phyloP scores from a whole-genome alignment of 78 protist genomes.

The Dictyostelium firmibasis region DNA sequence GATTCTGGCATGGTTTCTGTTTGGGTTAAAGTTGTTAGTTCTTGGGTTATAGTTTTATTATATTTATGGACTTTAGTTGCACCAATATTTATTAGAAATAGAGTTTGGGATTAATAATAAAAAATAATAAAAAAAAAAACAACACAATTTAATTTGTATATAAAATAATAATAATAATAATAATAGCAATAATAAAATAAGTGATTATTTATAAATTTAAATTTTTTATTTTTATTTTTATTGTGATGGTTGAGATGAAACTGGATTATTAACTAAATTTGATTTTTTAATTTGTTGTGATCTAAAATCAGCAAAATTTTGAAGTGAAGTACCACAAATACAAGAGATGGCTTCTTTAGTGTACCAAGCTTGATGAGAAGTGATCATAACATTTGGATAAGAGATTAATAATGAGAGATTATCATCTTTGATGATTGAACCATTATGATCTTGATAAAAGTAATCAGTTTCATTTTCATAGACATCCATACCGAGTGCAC shows the following conservation, averaged over 20 bases:
- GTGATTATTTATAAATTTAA: no score
- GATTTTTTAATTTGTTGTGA: not conserved
- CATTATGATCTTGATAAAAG: slow-evolving; percentile 87
- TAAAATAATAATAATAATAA: no score
- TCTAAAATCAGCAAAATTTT: slow-evolving; percentile 3
- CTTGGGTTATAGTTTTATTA: slow-evolving; percentile 60
- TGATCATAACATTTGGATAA: slow-evolving; percentile 81
- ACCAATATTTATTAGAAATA: slow-evolving; percentile 65
- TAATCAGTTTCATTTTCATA: slow-evolving; percentile 86
- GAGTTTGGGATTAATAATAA: slow-evolving; percentile 53
- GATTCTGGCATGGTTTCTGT: slow-evolving; percentile 78
- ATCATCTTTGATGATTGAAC: slow-evolving; percentile 75
- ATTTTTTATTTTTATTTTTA: not conserved
- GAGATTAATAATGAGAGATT: slow-evolving; percentile 69
- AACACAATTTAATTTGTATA: no score
- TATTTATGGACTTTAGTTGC: slow-evolving; percentile 86
- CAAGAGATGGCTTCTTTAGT: slow-evolving; percentile 86
- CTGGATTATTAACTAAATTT: slow-evolving; percentile 3
- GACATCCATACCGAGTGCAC: slow-evolving; percentile 91
- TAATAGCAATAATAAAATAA: not conserved
- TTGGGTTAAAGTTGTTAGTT: slow-evolving; percentile 84
- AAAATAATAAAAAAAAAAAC: not conserved
- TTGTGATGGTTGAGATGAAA: not conserved
- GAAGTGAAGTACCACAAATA: slow-evolving; percentile 83
- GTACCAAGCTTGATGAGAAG: slow-evolving; percentile 94